Conservation (phyloP, 345 rosid species). For the Durio zibethinus region DNA sequence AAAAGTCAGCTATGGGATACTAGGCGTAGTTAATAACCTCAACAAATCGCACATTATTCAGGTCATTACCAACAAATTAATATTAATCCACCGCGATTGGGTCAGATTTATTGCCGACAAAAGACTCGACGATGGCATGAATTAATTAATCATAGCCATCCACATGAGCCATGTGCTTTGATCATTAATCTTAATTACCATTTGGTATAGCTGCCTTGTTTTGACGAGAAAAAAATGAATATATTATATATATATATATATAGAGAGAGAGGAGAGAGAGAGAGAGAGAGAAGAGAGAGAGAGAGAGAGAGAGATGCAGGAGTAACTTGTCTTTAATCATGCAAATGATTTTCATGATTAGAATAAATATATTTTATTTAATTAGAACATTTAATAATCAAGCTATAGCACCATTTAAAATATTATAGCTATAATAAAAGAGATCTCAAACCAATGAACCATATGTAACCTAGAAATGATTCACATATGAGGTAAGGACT, state of each 20-base stretch:
- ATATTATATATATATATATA: too few relatives aligned
- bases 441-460: neutral
- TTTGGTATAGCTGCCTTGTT: neutral
- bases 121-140: neutral
- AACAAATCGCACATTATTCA: neutral
- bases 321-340: neutral
- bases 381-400: neutral
- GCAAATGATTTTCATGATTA: neutral
- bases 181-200: slow-evolving; percentile 7
- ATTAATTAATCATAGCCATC: neutral
- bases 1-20: neutral
- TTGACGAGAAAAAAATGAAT: neutral
- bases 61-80: neutral
- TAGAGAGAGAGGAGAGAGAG: too few relatives aligned
- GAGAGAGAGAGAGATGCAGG: neutral
- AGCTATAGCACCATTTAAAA: too few relatives aligned
- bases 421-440: too few relatives aligned
- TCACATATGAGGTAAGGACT: too few relatives aligned
- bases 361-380: neutral
- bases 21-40: neutral
- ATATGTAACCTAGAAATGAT: neutral
- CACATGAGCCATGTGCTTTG: neutral
- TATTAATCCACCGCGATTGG: too few relatives aligned
- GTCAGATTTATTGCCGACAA: neutral
- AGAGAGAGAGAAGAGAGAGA: too few relatives aligned